These are phyloP conservation scores for Exophiala oligosperma DNA, from an alignment of 2,329 filamentous ascomycete species.

Conservation along the genomic window DNA sequence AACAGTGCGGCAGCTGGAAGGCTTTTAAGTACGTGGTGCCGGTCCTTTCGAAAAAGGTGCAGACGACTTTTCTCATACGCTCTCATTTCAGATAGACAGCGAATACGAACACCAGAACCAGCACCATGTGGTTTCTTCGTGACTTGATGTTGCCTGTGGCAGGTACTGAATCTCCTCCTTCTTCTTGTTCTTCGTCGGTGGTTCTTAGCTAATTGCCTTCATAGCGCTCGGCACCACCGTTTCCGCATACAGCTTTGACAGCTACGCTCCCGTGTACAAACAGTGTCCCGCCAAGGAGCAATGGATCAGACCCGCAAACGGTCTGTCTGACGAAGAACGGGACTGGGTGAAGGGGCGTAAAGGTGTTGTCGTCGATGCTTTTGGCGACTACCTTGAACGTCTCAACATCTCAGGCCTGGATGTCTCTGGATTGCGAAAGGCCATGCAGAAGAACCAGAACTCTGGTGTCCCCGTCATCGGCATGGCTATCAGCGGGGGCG, in stretches of 20 bases:
- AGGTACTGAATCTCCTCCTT: too few species aligned
- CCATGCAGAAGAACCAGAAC: slow-evolving; percentile 45
- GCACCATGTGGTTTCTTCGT: not conserved
- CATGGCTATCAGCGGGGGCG: slow-evolving; percentile 63
- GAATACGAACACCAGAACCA: not conserved
- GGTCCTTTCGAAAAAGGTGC: too few species aligned
- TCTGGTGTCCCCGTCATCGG: slow-evolving; percentile 65
- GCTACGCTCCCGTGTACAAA: slow-evolving; percentile 6
- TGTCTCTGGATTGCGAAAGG: not conserved
- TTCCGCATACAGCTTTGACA: not conserved
- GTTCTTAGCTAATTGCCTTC: not conserved
- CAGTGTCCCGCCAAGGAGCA: slow-evolving; percentile 4
- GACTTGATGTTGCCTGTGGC: too few species aligned
- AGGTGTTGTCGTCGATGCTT: slow-evolving; percentile 11
- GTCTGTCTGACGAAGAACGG: slow-evolving; percentile 7
- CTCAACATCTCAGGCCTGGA: slow-evolving; percentile 15
- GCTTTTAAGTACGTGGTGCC: too few species aligned
- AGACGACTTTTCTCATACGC: too few species aligned
- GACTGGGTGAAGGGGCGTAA: slow-evolving; percentile 15
- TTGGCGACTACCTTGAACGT: slow-evolving; percentile 8
- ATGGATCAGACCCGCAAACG: slow-evolving; percentile 5
- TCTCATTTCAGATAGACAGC: too few species aligned
- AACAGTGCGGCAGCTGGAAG: too few species aligned
- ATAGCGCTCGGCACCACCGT: not conserved
- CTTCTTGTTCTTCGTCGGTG: not conserved